Evolutionary conservation across 2,329 filamentous ascomycete species (phyloP).

Genomic region (Scorias spongiosa): DNA sequence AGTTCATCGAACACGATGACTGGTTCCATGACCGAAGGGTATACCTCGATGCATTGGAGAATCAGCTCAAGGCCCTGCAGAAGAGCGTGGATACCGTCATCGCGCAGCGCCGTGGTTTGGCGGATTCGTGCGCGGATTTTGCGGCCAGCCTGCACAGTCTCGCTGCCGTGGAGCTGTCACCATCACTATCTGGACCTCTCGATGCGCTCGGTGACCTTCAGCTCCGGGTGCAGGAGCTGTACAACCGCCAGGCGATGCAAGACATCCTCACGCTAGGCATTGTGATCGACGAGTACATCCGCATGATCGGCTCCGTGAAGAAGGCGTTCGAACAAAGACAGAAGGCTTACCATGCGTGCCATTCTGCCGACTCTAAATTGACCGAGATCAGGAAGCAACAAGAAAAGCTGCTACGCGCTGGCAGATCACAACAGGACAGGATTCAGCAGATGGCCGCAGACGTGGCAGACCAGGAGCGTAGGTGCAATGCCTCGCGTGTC

Average conservation of each 20-base stretch:
- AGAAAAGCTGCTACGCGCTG: conserved; percentile 89
- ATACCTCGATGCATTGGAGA: conserved; percentile 87
- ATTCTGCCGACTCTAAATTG: conserved; percentile 74
- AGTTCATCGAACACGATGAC: conserved; percentile 97
- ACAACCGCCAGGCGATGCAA: conserved; percentile 92
- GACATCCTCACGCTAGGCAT: conserved; percentile 93
- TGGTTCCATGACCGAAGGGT: conserved; percentile 97
- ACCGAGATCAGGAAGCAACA: conserved; percentile 78
- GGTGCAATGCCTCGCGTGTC: conserved; percentile 75
- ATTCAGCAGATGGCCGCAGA: conserved; percentile 85
- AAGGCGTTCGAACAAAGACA: conserved; percentile 83
- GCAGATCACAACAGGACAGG: conserved; percentile 88
- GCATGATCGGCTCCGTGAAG: conserved; percentile 88
- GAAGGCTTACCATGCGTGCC: conserved; percentile 92
- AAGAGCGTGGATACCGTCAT: conserved; percentile 94
- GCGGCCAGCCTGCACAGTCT: conserved; percentile 84
- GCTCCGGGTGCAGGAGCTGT: conserved; percentile 83
- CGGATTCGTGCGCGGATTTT: conserved; percentile 87
- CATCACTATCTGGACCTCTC: conserved; percentile 71
- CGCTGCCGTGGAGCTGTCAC: conserved; percentile 82
- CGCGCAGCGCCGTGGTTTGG: conserved; percentile 76
- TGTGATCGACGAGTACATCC: conserved; percentile 96
- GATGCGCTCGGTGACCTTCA: conserved; percentile 89
- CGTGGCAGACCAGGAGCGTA: conserved; percentile 86
- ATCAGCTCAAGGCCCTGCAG: conserved; percentile 73